Percentiles rank a stretch among this genome's conserved stretches.
phyloP scores from a whole-genome alignment of 495 filamentous ascomycete species.

The Neurospora sp. region DNA sequence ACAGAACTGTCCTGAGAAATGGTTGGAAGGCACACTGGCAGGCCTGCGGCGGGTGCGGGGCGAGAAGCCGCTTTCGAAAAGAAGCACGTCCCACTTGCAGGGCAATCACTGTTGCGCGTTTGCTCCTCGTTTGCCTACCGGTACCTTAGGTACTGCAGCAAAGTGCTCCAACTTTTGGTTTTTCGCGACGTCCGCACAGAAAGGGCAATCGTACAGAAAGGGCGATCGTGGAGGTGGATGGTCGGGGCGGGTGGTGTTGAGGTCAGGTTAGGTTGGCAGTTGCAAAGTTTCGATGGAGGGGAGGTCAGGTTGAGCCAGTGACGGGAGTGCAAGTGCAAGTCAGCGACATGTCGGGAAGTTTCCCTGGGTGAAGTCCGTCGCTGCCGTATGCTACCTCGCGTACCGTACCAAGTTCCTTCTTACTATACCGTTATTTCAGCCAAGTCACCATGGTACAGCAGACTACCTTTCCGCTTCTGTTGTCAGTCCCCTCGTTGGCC shows the following conservation, averaged over 20 bases:
- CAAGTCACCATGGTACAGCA: neutral
- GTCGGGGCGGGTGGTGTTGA: neutral
- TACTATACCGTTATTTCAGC: neutral
- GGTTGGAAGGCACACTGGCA: neutral
- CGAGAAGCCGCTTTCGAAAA: neutral
- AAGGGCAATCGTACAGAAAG: neutral
- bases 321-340: neutral
- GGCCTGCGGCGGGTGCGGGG: neutral
- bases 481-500: neutral
- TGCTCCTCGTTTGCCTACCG: neutral
- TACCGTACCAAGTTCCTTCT: neutral
- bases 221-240: neutral
- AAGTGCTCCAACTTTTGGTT: neutral
- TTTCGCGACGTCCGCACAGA: neutral
- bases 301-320: neutral
- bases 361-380: neutral
- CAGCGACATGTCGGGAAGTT: neutral
- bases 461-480: neutral
- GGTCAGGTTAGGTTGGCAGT: neutral
- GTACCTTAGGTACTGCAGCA: neutral
- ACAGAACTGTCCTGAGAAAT: neutral
- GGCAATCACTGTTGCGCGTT: neutral
- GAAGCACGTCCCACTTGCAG: neutral
- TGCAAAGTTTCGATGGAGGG: neutral
- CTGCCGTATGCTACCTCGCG: neutral